These are phyloP conservation scores for Davidsoniella neocaledoniae DNA, from an alignment of 2,329 filamentous ascomycete genomes.

Conservation along the genomic window DNA sequence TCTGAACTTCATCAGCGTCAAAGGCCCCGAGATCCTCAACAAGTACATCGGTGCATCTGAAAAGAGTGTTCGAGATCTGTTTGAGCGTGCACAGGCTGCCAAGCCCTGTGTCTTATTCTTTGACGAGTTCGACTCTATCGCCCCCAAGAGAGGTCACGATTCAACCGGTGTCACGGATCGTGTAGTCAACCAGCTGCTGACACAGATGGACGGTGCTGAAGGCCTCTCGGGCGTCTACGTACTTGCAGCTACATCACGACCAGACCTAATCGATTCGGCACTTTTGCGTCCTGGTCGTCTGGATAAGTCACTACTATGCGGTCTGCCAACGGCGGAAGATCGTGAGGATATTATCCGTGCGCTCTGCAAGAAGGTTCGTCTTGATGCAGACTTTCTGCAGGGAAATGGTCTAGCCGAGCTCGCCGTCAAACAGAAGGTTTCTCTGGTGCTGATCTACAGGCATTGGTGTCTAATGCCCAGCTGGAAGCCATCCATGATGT, in stretches of 20 bases:
- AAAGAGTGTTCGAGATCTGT: constrained; percentile 88
- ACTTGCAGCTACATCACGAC: constrained; percentile 79
- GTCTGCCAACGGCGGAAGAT: constrained; percentile 66
- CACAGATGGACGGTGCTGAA: constrained; percentile 97
- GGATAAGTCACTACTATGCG: constrained; percentile 85
- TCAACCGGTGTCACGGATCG: constrained; percentile 96
- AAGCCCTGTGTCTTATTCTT: constrained; percentile 94
- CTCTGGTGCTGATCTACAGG: constrained; percentile 86
- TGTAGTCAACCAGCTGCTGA: constrained; percentile 94
- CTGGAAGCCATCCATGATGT: constrained; percentile 93
- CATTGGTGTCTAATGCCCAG: constrained; percentile 88
- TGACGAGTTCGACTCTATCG: constrained; percentile 96
- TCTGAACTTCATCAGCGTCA: constrained; percentile 95
- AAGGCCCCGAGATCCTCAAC: constrained; percentile 94
- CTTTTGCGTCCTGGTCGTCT: constrained; percentile 78
- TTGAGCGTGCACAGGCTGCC: constrained; percentile 80
- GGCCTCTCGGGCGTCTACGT: constrained; percentile 92
- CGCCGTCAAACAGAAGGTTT: constrained; percentile 67
- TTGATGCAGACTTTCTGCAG: constrained; percentile 47
- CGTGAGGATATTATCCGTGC: constrained; percentile 76
- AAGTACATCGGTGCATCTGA: constrained; percentile 98
- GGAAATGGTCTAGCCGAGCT: constrained; percentile 51
- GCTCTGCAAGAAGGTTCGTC: constrained; percentile 63
- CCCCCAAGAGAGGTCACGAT: constrained; percentile 91
- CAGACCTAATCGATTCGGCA: constrained; percentile 90